A percentile compares a stretch with the other conserved stretches of the same genome.
Conservation (phyloP, 441 rosid genomes). For the Pelargonium cotyledonis region DNA sequence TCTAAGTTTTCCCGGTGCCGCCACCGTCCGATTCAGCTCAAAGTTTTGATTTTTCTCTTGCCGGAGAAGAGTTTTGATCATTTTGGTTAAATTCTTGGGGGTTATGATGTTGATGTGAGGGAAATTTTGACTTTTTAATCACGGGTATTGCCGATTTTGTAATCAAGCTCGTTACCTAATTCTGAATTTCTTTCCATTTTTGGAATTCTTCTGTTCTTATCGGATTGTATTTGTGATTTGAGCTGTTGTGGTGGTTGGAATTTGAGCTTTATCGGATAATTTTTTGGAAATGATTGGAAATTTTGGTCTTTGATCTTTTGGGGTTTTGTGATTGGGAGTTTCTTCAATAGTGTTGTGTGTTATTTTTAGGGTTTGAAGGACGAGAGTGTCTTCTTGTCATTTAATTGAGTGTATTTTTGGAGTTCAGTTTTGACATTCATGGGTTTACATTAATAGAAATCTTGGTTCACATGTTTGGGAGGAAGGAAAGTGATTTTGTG, state of each 20-base stretch:
- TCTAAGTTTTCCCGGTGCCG: not conserved
- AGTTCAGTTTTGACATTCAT: not conserved
- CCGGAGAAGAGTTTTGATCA: not conserved
- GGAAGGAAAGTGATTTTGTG: not conserved
- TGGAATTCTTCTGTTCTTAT: not conserved
- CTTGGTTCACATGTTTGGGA: conserved; percentile 4
- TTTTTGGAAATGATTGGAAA: not conserved
- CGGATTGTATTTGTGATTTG: not conserved
- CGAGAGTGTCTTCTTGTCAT: not conserved
- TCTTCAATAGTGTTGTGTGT: not conserved
- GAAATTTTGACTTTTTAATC: not conserved
- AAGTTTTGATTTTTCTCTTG: not conserved
- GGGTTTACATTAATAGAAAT: not conserved
- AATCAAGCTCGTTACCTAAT: not conserved
- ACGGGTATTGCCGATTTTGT: not conserved
- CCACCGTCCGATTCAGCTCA: not conserved
- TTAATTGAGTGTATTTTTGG: not conserved
- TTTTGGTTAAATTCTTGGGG: not conserved
- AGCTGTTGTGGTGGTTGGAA: not conserved
- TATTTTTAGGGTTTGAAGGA: not conserved
- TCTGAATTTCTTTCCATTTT: not conserved
- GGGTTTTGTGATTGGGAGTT: not conserved
- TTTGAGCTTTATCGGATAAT: not conserved
- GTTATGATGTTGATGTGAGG: not conserved
- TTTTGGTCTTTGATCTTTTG: not conserved